Conservation (phyloP, 208 protist genomes). For the Leishmania tarentolae region DNA sequence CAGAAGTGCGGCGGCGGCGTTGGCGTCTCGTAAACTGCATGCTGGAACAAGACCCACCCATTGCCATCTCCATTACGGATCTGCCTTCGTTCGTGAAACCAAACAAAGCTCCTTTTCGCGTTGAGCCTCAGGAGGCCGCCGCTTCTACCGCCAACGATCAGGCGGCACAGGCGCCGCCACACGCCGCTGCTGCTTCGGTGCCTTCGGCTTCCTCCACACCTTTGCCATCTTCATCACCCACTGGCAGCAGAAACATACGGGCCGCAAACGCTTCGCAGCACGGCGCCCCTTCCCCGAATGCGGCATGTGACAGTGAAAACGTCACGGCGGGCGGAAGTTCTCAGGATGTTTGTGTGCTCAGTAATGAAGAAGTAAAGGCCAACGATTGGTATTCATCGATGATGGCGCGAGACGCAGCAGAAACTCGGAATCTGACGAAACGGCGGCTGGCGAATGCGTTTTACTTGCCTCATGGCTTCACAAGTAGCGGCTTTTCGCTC, state of each 20-base stretch:
- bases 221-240: background rate
- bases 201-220: background rate
- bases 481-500: background rate
- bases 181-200: background rate
- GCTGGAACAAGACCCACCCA: background rate
- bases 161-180: background rate
- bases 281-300: background rate
- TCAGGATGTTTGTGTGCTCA: background rate
- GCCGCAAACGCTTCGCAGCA: background rate
- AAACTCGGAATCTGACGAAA: background rate
- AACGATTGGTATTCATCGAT: background rate
- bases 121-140: background rate
- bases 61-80: background rate
- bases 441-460: background rate
- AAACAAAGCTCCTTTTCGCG: background rate
- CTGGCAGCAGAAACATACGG: background rate
- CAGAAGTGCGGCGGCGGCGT: background rate
- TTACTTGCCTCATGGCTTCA: background rate
- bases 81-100: background rate
- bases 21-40: constrained; percentile 13
- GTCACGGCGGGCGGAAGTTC: background rate
- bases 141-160: background rate
- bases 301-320: background rate
- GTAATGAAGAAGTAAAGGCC: too few relatives aligned
- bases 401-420: background rate